These are phyloP conservation scores for Rosa multiflora DNA, from an alignment of 306 rosid genomes.

Conservation along the genomic window DNA sequence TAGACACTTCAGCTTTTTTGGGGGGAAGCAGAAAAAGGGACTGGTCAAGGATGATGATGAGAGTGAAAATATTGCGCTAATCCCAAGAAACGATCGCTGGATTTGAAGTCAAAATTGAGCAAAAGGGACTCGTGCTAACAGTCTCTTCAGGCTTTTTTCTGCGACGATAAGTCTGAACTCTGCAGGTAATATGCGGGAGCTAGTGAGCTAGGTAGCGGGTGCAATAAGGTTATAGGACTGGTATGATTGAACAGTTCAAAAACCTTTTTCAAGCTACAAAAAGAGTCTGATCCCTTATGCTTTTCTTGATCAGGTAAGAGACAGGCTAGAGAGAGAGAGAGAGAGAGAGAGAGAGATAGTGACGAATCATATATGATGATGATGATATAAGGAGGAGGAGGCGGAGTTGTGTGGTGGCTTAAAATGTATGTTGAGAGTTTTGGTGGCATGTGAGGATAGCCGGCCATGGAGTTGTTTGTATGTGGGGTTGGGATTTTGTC, in stretches of 20 bases:
- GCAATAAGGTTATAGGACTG: constrained; percentile 12
- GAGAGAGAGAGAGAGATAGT: background rate
- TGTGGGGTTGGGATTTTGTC: constrained; percentile 50
- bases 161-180: background rate
- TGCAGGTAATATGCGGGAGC: constrained; percentile 2
- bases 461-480: constrained; percentile 48
- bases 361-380: background rate
- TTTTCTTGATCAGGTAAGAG: constrained; percentile 16
- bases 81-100: background rate
- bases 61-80: background rate
- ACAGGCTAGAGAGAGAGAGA: constrained; percentile 14
- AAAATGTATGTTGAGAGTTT: constrained; percentile 14
- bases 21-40: constrained; percentile 33
- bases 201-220: background rate
- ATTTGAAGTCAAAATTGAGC: background rate
- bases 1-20: constrained; percentile 33
- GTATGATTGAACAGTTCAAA: background rate
- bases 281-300: constrained; percentile 24
- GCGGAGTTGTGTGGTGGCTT: constrained; percentile 2
- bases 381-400: background rate
- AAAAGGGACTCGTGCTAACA: constrained; percentile 10
- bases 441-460: constrained; percentile 54
- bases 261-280: constrained; percentile 40
- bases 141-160: background rate
- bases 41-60: constrained; percentile 22